A percentile compares a stretch with the other conserved stretches of the same genome.
phyloP scores from a whole-genome alignment of 2,329 filamentous ascomycete genomes.

The Stachybotrys chlorohalonatus region DNA sequence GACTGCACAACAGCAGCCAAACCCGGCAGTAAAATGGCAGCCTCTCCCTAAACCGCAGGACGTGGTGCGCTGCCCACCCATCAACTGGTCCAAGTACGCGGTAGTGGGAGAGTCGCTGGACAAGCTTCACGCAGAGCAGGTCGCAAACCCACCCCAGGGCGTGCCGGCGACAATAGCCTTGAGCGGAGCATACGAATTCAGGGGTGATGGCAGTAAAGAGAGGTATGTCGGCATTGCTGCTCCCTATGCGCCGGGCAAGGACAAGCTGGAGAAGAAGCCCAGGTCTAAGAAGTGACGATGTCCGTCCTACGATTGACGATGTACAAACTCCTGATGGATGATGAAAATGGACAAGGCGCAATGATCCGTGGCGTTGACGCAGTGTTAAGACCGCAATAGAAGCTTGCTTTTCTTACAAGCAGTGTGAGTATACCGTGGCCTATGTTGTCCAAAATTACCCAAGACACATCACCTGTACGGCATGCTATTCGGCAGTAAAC shows the following conservation, averaged over 20 bases:
- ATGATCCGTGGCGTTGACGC: neutral
- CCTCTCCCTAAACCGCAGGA: slow-evolving; percentile 69
- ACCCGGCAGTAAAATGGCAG: slow-evolving; percentile 38
- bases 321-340: neutral
- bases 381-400: neutral
- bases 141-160: slow-evolving; percentile 51
- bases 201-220: slow-evolving; percentile 33
- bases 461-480: no score
- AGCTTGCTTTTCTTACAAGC: no score
- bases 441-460: no score
- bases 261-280: slow-evolving; percentile 33
- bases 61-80: slow-evolving; percentile 74
- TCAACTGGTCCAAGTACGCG: slow-evolving; percentile 94
- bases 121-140: slow-evolving; percentile 74
- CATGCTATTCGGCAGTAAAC: no score
- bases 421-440: no score
- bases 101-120: slow-evolving; percentile 74
- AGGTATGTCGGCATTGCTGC: slow-evolving; percentile 43
- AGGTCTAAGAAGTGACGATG: slow-evolving; percentile 18
- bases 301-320: neutral
- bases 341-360: neutral
- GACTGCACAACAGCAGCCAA: slow-evolving; percentile 4
- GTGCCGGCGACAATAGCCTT: slow-evolving; percentile 34
- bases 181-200: slow-evolving; percentile 43
- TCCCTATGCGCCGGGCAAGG: slow-evolving; percentile 45